These are phyloP conservation scores for Dalbergia cultrata DNA, from an alignment of 306 rosid species.

Conservation along the genomic window DNA sequence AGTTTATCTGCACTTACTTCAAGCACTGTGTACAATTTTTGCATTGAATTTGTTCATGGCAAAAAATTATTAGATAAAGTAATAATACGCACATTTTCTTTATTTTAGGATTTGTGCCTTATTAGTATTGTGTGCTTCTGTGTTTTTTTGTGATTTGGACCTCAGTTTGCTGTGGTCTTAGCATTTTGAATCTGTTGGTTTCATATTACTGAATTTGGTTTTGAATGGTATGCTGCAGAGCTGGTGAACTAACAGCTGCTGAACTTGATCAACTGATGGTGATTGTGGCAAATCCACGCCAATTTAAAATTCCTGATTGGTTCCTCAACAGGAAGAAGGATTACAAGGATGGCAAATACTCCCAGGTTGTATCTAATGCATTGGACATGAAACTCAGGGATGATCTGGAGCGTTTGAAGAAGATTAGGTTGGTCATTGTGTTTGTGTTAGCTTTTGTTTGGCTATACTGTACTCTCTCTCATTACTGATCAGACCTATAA, in stretches of 20 bases:
- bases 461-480: background rate
- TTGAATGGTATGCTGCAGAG: slow-evolving; percentile 51
- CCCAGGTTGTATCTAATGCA: slow-evolving; percentile 80
- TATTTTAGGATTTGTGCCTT: background rate
- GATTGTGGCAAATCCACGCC: slow-evolving; percentile 70
- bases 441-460: background rate
- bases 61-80: background rate
- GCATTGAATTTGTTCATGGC: background rate
- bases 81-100: background rate
- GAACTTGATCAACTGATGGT: slow-evolving; percentile 76
- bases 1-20: background rate
- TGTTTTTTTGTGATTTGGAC: background rate
- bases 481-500: background rate
- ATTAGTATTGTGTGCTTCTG: background rate
- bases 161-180: background rate
- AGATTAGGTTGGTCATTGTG: slow-evolving; percentile 66
- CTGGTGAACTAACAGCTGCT: slow-evolving; percentile 71
- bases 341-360: slow-evolving; percentile 77
- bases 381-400: slow-evolving; percentile 91
- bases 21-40: background rate
- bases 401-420: slow-evolving; percentile 89
- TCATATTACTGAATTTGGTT: background rate
- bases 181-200: background rate
- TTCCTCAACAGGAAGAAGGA: slow-evolving; percentile 84
- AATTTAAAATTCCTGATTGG: slow-evolving; percentile 86